phyloP scores from a whole-genome alignment of 768 basidiomycete species.

The Thelephora aurantiotincta region DNA sequence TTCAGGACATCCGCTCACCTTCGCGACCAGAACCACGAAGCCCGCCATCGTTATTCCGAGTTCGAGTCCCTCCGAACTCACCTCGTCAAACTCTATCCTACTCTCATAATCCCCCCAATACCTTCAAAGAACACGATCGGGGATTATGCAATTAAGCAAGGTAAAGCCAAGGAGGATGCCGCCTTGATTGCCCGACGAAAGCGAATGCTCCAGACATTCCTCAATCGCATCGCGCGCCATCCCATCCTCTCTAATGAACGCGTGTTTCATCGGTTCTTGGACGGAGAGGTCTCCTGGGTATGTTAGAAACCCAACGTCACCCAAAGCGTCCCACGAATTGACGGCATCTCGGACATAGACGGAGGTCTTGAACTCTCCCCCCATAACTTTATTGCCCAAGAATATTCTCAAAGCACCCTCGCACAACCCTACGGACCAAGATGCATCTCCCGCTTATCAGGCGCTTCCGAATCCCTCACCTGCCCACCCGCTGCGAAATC shows the following conservation, averaged over 20 bases:
- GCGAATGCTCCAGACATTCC: slow-evolving; percentile 89
- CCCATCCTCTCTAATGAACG: slow-evolving; percentile 95
- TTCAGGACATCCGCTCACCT: slow-evolving; percentile 7
- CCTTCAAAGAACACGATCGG: slow-evolving; percentile 92
- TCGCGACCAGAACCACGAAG: slow-evolving; percentile 50
- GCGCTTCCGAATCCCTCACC: slow-evolving; percentile 84
- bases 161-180: slow-evolving; percentile 92
- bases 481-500: slow-evolving; percentile 76
- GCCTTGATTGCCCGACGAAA: slow-evolving; percentile 84
- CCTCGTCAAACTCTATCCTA: slow-evolving; percentile 83
- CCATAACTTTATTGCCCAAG: slow-evolving; percentile 83
- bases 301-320: slow-evolving; percentile 11
- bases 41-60: slow-evolving; percentile 89
- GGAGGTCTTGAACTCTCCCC: slow-evolving; percentile 88
- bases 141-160: slow-evolving; percentile 95
- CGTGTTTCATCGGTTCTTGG: slow-evolving; percentile 90
- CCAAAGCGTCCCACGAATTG: not conserved
- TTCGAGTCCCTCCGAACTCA: slow-evolving; percentile 85
- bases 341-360: slow-evolving; percentile 30
- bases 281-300: slow-evolving; percentile 95
- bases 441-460: slow-evolving; percentile 58
- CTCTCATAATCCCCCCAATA: slow-evolving; percentile 92
- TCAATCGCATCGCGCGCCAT: slow-evolving; percentile 80
- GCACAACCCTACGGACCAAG: slow-evolving; percentile 81
- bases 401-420: slow-evolving; percentile 92